Percentiles rank a stretch among this genome's conserved stretches.
Evolutionary conservation across 805 yeast genomes (phyloP).

Genomic region (Lipomyces anomalus): DNA sequence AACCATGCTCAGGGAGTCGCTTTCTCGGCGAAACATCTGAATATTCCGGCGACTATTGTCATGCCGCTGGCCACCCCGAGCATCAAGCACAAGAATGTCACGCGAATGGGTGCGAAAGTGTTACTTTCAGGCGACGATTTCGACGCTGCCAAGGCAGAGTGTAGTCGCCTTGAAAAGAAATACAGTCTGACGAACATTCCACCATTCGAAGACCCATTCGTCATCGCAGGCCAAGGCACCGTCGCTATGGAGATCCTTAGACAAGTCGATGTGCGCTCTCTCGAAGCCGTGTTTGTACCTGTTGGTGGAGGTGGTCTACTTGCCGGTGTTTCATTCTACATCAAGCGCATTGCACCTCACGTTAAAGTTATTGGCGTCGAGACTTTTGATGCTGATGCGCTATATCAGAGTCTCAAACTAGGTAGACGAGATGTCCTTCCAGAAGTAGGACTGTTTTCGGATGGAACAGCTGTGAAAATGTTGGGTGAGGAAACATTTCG

Average conservation of each 20-base stretch:
- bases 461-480: constrained; percentile 92
- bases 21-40: constrained; percentile 74
- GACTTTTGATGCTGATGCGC: constrained; percentile 92
- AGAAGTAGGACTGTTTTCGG: constrained; percentile 94
- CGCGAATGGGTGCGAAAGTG: constrained; percentile 89
- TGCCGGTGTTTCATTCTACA: constrained; percentile 83
- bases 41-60: constrained; percentile 91
- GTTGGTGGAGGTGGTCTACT: constrained; percentile 97
- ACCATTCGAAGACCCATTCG: constrained; percentile 98
- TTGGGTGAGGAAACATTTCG: constrained; percentile 91
- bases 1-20: constrained; percentile 99
- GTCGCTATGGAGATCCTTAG: constrained; percentile 88
- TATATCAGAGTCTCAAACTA: constrained; percentile 60
- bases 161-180: constrained; percentile 61
- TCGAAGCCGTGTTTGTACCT: constrained; percentile 79
- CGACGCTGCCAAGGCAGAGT: constrained; percentile 90
- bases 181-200: constrained; percentile 84
- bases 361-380: constrained; percentile 94
- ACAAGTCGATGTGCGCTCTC: constrained; percentile 58
- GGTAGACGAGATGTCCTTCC: constrained; percentile 52
- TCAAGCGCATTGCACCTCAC: constrained; percentile 96
- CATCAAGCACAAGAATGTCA: constrained; percentile 86
- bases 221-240: constrained; percentile 98
- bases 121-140: constrained; percentile 91
- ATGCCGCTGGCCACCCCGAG: constrained; percentile 98